Percentiles rank a stretch among this genome's conserved stretches.
These are phyloP conservation scores for Rhytidiadelphus loreus DNA, from an alignment of 225 moss, liverwort and hornwort genomes.

Conservation along the genomic window DNA sequence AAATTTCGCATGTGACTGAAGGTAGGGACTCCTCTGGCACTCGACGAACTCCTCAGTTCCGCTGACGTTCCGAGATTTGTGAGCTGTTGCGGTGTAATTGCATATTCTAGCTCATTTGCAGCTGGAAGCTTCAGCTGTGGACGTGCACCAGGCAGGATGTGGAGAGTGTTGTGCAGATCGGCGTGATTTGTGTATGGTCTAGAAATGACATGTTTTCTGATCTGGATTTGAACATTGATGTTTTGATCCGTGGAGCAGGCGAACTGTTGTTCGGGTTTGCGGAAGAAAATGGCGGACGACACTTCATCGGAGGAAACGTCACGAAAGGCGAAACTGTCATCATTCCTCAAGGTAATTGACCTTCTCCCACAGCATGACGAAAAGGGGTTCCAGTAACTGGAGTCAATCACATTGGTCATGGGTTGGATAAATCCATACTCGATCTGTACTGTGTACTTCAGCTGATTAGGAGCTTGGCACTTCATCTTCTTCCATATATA, in stretches of 20 bases:
- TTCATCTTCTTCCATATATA: background rate
- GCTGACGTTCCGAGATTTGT: background rate
- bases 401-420: background rate
- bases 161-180: too few species aligned
- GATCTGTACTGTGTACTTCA: background rate
- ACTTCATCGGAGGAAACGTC: constrained; percentile 18
- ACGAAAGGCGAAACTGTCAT: constrained; percentile 23
- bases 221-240: background rate
- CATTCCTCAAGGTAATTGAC: constrained; percentile 16
- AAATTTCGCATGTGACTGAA: constrained; percentile 19
- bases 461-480: background rate
- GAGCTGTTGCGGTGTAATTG: background rate
- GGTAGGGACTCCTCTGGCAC: background rate
- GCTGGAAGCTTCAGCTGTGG: background rate
- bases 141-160: background rate
- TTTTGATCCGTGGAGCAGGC: background rate
- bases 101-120: background rate
- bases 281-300: constrained; percentile 11
- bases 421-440: background rate
- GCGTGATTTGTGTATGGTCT: background rate
- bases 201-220: background rate
- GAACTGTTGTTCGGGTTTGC: constrained; percentile 14
- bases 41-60: background rate
- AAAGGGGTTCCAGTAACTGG: too few species aligned
- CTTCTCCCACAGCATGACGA: too few species aligned